Evolutionary conservation across 1,139 yeast species (phyloP).

Genomic region (Geotrichum carabidarum): DNA sequence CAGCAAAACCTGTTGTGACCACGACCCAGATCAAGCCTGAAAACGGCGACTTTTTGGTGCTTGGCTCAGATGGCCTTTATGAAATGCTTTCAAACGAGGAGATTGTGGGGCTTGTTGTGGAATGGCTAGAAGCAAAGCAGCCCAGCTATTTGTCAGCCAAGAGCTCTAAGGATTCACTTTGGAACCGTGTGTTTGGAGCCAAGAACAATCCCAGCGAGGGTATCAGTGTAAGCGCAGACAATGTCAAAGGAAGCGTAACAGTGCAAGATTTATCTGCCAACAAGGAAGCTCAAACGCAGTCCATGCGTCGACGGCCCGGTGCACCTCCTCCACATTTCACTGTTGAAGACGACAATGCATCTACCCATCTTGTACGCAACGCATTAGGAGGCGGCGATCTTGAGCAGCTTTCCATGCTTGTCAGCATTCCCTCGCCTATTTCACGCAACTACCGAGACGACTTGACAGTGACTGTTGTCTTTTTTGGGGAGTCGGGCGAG

Average conservation of each 20-base stretch:
- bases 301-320: constrained; percentile 45
- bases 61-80: constrained; percentile 92
- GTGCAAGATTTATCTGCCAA: constrained; percentile 40
- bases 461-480: constrained; percentile 89
- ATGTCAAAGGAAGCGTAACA: constrained; percentile 21
- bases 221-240: constrained; percentile 14
- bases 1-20: constrained; percentile 91
- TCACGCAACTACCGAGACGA: constrained; percentile 93
- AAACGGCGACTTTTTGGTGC: constrained; percentile 76
- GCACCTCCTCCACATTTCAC: constrained; percentile 39
- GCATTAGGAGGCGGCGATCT: constrained; percentile 82
- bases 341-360: constrained; percentile 76
- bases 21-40: constrained; percentile 69
- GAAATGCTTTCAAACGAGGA: constrained; percentile 91
- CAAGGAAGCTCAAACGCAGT: constrained; percentile 51
- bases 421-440: constrained; percentile 89
- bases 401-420: constrained; percentile 81
- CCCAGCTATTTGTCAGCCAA: constrained; percentile 42
- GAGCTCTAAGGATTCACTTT: constrained; percentile 12
- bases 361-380: constrained; percentile 89
- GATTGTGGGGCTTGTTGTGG: constrained; percentile 84
- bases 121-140: constrained; percentile 82
- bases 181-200: constrained; percentile 19
- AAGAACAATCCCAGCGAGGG: constrained; percentile 1
- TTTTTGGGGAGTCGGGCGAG: constrained; percentile 51